Evolutionary conservation across 495 filamentous ascomycete genomes (phyloP).

Genomic region (Tuber microsphaerosporum): DNA sequence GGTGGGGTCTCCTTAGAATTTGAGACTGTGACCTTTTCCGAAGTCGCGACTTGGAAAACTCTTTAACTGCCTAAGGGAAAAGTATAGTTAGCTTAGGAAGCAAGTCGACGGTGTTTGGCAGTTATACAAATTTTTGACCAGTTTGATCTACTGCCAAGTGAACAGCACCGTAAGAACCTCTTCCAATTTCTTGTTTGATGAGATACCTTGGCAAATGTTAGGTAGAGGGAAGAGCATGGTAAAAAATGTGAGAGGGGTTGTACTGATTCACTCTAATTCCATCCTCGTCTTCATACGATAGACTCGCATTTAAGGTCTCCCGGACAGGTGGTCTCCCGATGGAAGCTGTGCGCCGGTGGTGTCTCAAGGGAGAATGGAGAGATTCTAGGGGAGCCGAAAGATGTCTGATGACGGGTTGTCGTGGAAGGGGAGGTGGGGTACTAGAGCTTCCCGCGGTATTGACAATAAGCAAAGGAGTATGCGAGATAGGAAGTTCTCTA

Average conservation of each 20-base stretch:
- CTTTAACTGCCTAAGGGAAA: conserved; percentile 72
- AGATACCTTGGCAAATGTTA: conserved; percentile 57
- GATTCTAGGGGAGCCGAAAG: conserved; percentile 18
- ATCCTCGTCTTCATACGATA: conserved; percentile 78
- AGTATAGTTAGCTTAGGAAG: conserved; percentile 10
- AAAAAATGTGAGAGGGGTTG: conserved; percentile 15
- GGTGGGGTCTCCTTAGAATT: conserved; percentile 65
- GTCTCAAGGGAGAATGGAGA: conserved; percentile 60
- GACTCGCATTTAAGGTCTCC: conserved; percentile 88
- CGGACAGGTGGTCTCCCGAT: conserved; percentile 43
- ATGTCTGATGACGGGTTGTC: conserved; percentile 16
- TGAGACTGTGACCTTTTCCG: conserved; percentile 91
- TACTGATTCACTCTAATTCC: conserved; percentile 40
- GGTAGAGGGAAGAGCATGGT: background rate
- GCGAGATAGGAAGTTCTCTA: background rate
- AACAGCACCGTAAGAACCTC: conserved; percentile 90
- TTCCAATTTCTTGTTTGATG: conserved; percentile 90
- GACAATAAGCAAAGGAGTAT: background rate
- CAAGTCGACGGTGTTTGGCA: background rate
- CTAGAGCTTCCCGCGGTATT: background rate
- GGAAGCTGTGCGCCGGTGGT: conserved; percentile 67
- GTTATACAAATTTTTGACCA: conserved; percentile 79
- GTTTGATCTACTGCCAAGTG: conserved; percentile 86
- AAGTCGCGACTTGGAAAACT: conserved; percentile 88
- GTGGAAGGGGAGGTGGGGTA: background rate